A percentile compares a stretch with the other conserved stretches of the same genome.
Evolutionary conservation across 495 filamentous ascomycete species (phyloP).

Genomic region (Penicillium atrosanguineum): DNA sequence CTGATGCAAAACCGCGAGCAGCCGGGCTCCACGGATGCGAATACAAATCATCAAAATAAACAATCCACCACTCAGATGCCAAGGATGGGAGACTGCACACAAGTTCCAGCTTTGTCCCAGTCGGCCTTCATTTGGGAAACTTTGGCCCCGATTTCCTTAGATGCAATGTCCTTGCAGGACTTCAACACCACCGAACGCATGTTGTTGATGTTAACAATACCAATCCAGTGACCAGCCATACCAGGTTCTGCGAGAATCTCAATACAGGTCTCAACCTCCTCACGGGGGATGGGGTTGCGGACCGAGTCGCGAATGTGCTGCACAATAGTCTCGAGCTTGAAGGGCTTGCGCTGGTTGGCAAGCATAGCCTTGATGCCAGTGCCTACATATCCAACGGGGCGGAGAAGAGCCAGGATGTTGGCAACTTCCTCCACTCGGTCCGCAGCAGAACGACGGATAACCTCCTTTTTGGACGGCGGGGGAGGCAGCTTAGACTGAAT

Average conservation of each 20-base stretch:
- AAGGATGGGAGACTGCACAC: slow-evolving; percentile 8
- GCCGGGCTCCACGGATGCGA: slow-evolving; percentile 24
- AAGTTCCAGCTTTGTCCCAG: slow-evolving; percentile 25
- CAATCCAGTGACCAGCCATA: slow-evolving; percentile 46
- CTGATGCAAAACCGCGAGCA: slow-evolving; percentile 34
- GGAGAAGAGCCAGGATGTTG: slow-evolving; percentile 36
- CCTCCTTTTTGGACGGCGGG: slow-evolving; percentile 41
- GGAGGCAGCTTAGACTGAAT: slow-evolving; percentile 44
- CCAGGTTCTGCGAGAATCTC: slow-evolving; percentile 41
- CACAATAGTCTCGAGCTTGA: slow-evolving; percentile 36
- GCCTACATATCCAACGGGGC: slow-evolving; percentile 35
- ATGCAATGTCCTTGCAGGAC: slow-evolving; percentile 40
- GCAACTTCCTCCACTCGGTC: slow-evolving; percentile 44
- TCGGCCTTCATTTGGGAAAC: slow-evolving; percentile 35
- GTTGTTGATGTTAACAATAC: slow-evolving; percentile 39
- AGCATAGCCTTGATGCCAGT: slow-evolving; percentile 34
- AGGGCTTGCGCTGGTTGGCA: slow-evolving; percentile 40
- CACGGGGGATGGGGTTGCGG: slow-evolving; percentile 37
- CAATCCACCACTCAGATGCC: slow-evolving; percentile 11
- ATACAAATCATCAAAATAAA: slow-evolving; percentile 20
- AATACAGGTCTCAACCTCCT: slow-evolving; percentile 43
- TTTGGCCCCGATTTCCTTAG: slow-evolving; percentile 38
- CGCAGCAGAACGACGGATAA: slow-evolving; percentile 37
- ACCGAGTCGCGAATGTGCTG: slow-evolving; percentile 41
- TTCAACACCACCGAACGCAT: slow-evolving; percentile 45